phyloP scores from a whole-genome alignment of 1,284 basidiomycete genomes.

The Kwoniella shivajii region DNA sequence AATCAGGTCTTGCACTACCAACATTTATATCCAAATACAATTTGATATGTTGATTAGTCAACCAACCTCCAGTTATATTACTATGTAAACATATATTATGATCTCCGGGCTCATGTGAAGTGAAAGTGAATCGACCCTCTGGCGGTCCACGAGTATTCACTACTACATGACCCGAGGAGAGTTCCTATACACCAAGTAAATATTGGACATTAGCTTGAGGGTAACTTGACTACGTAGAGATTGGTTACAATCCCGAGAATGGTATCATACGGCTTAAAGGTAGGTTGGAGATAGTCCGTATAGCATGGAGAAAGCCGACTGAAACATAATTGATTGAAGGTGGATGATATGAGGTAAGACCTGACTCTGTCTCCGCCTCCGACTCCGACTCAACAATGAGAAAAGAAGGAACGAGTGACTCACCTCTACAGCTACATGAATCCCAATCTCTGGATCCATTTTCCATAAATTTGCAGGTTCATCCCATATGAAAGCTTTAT shows the following conservation, averaged over 20 bases:
- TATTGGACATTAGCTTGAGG: not conserved
- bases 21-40: constrained; percentile 93
- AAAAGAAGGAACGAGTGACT: too few species aligned
- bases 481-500: constrained; percentile 87
- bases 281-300: too few species aligned
- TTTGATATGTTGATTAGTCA: constrained; percentile 82
- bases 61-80: constrained; percentile 81
- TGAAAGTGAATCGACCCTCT: constrained; percentile 94
- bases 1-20: constrained; percentile 78
- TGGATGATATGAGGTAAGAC: too few species aligned
- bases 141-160: constrained; percentile 85
- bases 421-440: constrained; percentile 87
- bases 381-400: too few species aligned
- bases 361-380: too few species aligned
- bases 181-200: constrained; percentile 28
- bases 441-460: constrained; percentile 76
- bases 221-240: too few species aligned
- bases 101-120: constrained; percentile 89
- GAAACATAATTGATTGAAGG: too few species aligned
- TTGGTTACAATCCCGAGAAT: too few species aligned
- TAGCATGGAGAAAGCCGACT: too few species aligned
- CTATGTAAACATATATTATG: constrained; percentile 94
- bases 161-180: constrained; percentile 55
- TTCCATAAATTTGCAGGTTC: constrained; percentile 70
- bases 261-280: too few species aligned